Percentiles rank a stretch among this genome's conserved stretches.
Evolutionary conservation across 768 basidiomycete species (phyloP).

Genomic region (Russula sp.): DNA sequence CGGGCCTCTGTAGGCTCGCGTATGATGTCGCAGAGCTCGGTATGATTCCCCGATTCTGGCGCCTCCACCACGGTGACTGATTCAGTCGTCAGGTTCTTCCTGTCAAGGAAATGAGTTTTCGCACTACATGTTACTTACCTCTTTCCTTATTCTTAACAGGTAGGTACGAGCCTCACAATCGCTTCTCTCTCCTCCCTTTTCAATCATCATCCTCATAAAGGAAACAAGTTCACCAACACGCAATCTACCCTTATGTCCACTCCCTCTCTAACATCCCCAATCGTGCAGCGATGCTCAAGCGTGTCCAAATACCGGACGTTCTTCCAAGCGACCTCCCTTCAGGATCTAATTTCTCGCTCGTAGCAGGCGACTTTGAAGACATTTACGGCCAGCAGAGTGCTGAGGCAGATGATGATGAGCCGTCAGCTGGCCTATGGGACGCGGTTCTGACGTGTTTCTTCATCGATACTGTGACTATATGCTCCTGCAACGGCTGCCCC

Average conservation of each 20-base stretch:
- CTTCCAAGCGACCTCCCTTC: constrained; percentile 67
- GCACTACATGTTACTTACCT: constrained; percentile 90
- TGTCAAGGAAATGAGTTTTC: constrained; percentile 97
- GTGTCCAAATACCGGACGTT: constrained; percentile 79
- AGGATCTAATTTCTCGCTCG: constrained; percentile 71
- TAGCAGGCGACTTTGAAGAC: constrained; percentile 94
- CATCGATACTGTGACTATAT: constrained; percentile 75
- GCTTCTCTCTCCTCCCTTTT: not conserved
- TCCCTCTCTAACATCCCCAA: constrained; percentile 81
- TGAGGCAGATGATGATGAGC: constrained; percentile 49
- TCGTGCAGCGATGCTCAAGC: constrained; percentile 57
- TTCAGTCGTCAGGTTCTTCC: constrained; percentile 59
- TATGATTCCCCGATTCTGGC: constrained; percentile 35
- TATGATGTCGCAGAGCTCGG: constrained; percentile 84
- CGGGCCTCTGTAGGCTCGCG: constrained; percentile 83
- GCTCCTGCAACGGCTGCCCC: no score
- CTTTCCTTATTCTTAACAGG: constrained; percentile 86
- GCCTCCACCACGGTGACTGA: not conserved
- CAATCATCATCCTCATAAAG: constrained; percentile 36
- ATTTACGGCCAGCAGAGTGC: constrained; percentile 63
- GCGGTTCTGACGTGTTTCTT: constrained; percentile 95
- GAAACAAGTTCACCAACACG: constrained; percentile 64
- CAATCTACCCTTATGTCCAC: constrained; percentile 87
- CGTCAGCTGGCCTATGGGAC: constrained; percentile 80
- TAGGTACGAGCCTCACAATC: constrained; percentile 36